Evolutionary conservation across 495 filamentous ascomycete species (phyloP).

Genomic region (Haplographium delicatum): DNA sequence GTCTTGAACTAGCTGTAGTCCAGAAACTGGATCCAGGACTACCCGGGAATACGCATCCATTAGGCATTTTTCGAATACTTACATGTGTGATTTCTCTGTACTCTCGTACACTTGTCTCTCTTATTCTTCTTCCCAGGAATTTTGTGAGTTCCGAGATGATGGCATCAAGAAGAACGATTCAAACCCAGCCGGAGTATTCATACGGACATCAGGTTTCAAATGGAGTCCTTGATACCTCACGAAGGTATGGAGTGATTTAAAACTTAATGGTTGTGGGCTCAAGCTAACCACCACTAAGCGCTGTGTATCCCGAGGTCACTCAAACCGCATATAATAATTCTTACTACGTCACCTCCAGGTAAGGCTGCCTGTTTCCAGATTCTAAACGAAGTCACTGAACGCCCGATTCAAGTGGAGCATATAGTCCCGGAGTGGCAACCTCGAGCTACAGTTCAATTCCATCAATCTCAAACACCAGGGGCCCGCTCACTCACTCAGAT

Average conservation of each 20-base stretch:
- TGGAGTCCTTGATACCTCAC: constrained; percentile 17
- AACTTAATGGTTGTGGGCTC: not conserved
- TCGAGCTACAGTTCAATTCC: constrained; percentile 20
- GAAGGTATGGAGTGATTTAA: constrained; percentile 20
- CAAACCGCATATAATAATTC: constrained; percentile 17
- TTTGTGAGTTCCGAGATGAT: constrained; percentile 20
- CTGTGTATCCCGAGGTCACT: constrained; percentile 14
- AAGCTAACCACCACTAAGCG: constrained; percentile 18
- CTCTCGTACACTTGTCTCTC: constrained; percentile 15
- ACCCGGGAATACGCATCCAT: constrained; percentile 3
- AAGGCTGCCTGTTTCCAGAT: constrained; percentile 13
- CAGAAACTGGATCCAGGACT: constrained; percentile 3
- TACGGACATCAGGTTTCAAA: constrained; percentile 11
- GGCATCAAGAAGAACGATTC: constrained; percentile 24
- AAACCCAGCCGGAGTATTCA: constrained; percentile 24
- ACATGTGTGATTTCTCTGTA: constrained; percentile 18
- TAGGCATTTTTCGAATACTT: constrained; percentile 1
- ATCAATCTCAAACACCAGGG: constrained; percentile 1
- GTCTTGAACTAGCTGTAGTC: constrained; percentile 11
- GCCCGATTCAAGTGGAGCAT: constrained; percentile 15
- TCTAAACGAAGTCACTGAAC: constrained; percentile 20
- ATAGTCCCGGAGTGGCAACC: constrained; percentile 13
- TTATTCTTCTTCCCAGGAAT: constrained; percentile 12
- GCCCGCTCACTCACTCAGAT: constrained; percentile 16
- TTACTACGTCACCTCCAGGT: constrained; percentile 25